phyloP scores from a whole-genome alignment of 2,329 filamentous ascomycete species.

The Paracorniculantispora psalliotae region DNA sequence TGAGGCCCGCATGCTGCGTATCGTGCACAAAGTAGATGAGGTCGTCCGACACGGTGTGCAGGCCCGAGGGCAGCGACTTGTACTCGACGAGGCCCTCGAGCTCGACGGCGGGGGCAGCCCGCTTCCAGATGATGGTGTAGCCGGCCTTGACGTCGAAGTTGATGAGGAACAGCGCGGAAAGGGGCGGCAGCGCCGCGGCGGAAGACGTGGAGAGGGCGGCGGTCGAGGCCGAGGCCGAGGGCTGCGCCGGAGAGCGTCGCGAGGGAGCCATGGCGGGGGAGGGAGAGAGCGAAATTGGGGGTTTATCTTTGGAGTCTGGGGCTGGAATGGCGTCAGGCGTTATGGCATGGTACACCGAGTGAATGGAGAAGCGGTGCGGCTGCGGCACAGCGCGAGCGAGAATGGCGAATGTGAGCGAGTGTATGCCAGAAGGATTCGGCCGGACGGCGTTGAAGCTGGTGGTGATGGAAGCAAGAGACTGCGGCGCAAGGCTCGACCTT shows the following conservation, averaged over 20 bases:
- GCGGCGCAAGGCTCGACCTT: not conserved
- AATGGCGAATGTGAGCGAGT: not conserved
- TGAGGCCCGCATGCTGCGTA: conserved; percentile 74
- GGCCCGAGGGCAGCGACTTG: conserved; percentile 88
- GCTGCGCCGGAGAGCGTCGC: conserved; percentile 24
- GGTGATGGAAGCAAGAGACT: not conserved
- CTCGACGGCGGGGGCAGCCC: conserved; percentile 60
- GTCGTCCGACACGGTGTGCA: conserved; percentile 84
- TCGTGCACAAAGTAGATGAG: conserved; percentile 91
- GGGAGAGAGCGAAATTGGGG: not conserved
- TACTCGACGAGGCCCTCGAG: conserved; percentile 90
- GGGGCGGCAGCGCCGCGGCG: conserved; percentile 47
- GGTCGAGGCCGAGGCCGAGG: conserved; percentile 18
- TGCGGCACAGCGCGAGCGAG: not conserved
- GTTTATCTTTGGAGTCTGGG: no score
- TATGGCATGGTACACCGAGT: not conserved
- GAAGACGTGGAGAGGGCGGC: conserved; percentile 35
- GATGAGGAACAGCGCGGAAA: conserved; percentile 81
- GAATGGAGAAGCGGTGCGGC: not conserved
- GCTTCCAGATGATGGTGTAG: conserved; percentile 88
- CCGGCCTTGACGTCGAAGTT: conserved; percentile 90
- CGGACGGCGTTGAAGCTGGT: not conserved
- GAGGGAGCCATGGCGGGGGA: conserved; percentile 33
- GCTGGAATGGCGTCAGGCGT: no score
- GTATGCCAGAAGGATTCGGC: not conserved